A percentile compares a stretch with the other conserved stretches of the same genome.
Conservation (phyloP, 1,139 yeast genomes). For the Candida mesenterica region DNA sequence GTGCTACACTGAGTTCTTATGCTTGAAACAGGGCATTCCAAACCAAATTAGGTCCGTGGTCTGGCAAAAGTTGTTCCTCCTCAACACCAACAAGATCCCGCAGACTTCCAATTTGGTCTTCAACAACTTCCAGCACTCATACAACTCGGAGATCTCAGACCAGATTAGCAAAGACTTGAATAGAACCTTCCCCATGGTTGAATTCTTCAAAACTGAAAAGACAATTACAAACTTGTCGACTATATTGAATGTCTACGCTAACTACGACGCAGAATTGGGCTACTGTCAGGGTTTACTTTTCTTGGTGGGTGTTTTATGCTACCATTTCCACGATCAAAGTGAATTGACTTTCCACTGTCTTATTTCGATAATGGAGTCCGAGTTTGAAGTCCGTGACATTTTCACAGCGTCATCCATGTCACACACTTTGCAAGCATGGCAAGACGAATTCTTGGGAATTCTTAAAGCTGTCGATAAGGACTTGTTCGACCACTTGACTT, state of each 20-base stretch:
- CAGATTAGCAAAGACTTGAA: conserved; percentile 63
- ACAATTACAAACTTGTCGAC: conserved; percentile 52
- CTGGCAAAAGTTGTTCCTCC: conserved; percentile 38
- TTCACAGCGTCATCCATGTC: conserved; percentile 56
- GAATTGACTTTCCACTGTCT: conserved; percentile 55
- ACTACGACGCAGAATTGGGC: conserved; percentile 68
- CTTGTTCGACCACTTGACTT: conserved; percentile 44
- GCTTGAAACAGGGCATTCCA: conserved; percentile 43
- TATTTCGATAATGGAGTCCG: conserved; percentile 62
- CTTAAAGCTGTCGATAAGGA: conserved; percentile 42
- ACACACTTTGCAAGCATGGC: conserved; percentile 54
- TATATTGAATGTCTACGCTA: conserved; percentile 63
- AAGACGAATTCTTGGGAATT: conserved; percentile 50
- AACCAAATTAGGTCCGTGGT: conserved; percentile 34
- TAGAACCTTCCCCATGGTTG: conserved; percentile 61
- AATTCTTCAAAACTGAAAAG: conserved; percentile 46
- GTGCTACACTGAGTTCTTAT: conserved; percentile 42
- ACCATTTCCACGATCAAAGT: conserved; percentile 47
- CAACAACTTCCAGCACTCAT: conserved; percentile 46
- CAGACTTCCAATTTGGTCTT: conserved; percentile 35
- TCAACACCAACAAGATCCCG: conserved; percentile 33
- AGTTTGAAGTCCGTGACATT: conserved; percentile 55
- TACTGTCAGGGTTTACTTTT: conserved; percentile 72
- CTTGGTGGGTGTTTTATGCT: conserved; percentile 60
- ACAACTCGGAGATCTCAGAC: conserved; percentile 40